A percentile compares a stretch with the other conserved stretches of the same genome.
Conservation (phyloP, 2,329 filamentous ascomycete genomes). For the Atkinsonella texensis region DNA sequence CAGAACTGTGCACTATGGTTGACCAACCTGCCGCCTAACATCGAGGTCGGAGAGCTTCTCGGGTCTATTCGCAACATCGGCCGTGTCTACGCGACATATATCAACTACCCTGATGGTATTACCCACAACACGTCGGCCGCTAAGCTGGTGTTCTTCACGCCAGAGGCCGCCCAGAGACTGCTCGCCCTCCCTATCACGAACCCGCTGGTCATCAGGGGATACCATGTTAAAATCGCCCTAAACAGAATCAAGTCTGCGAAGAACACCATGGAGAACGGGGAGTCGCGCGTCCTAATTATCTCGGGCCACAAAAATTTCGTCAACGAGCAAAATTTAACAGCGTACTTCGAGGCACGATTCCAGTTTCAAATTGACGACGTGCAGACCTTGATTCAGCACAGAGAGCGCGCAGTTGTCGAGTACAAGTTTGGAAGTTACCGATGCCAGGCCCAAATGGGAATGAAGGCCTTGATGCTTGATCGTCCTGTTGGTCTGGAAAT, state of each 20-base stretch:
- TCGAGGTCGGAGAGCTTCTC: slow-evolving; percentile 33
- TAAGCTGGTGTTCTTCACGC: slow-evolving; percentile 37
- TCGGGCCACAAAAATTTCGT: slow-evolving; percentile 32
- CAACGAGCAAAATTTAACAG: slow-evolving; percentile 25
- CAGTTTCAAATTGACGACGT: slow-evolving; percentile 36
- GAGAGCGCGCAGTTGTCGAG: slow-evolving; percentile 27
- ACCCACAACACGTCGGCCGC: slow-evolving; percentile 29
- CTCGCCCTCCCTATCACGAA: slow-evolving; percentile 11
- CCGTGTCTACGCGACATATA: slow-evolving; percentile 37
- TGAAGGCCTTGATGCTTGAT: slow-evolving; percentile 26
- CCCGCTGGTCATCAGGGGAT: slow-evolving; percentile 25
- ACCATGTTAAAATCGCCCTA: slow-evolving; percentile 26
- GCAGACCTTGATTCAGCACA: slow-evolving; percentile 16
- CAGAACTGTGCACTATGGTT: slow-evolving; percentile 42
- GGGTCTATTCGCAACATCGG: slow-evolving; percentile 31
- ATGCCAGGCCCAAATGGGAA: slow-evolving; percentile 40
- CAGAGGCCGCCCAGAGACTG: slow-evolving; percentile 23
- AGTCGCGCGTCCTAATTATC: slow-evolving; percentile 39
- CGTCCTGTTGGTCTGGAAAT: slow-evolving; percentile 21
- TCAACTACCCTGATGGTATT: slow-evolving; percentile 33
- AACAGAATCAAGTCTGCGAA: slow-evolving; percentile 36
- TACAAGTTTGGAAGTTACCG: slow-evolving; percentile 43
- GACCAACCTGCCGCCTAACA: slow-evolving; percentile 33
- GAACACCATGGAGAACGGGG: slow-evolving; percentile 15
- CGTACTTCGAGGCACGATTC: slow-evolving; percentile 31